phyloP scores from a whole-genome alignment of 164 flowering plant genomes.

The Vitis cinerea region DNA sequence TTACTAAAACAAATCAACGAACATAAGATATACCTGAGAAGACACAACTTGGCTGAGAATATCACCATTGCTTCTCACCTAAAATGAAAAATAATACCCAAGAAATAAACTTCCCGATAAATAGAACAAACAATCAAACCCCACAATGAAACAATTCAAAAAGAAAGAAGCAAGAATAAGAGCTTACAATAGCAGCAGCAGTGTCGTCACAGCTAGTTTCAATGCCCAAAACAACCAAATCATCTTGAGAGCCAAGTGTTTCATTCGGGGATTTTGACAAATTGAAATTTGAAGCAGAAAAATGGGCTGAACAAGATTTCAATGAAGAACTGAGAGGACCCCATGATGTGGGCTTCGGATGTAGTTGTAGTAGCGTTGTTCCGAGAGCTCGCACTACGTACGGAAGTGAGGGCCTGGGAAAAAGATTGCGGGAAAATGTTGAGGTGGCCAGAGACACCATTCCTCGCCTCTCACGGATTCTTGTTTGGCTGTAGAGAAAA shows the following conservation, averaged over 20 bases:
- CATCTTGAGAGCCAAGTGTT: constrained; percentile 21
- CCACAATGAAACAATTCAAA: constrained; percentile 1
- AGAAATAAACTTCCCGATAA: background rate
- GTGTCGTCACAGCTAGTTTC: constrained; percentile 99
- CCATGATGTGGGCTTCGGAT: constrained; percentile 1
- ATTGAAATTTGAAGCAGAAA: constrained; percentile 3
- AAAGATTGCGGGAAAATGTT: constrained; percentile 38
- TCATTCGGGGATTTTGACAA: constrained; percentile 8
- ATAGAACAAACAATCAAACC: constrained; percentile 2
- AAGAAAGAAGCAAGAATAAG: background rate
- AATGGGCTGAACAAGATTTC: constrained; percentile 12
- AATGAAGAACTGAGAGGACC: background rate
- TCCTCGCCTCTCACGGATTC: background rate
- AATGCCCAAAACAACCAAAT: constrained; percentile 76
- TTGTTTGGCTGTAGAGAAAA: background rate
- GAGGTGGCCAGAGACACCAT: constrained; percentile 34
- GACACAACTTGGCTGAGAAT: constrained; percentile 91
- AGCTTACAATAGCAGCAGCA: constrained; percentile 82
- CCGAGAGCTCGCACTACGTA: constrained; percentile 5
- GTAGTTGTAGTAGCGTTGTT: background rate
- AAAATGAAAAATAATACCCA: background rate
- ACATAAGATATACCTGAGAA: constrained; percentile 66
- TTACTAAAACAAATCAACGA: background rate
- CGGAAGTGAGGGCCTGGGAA: constrained; percentile 26
- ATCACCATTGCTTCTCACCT: constrained; percentile 82